phyloP scores from a whole-genome alignment of 2,329 filamentous ascomycete species.

The Monosporascus sp. region DNA sequence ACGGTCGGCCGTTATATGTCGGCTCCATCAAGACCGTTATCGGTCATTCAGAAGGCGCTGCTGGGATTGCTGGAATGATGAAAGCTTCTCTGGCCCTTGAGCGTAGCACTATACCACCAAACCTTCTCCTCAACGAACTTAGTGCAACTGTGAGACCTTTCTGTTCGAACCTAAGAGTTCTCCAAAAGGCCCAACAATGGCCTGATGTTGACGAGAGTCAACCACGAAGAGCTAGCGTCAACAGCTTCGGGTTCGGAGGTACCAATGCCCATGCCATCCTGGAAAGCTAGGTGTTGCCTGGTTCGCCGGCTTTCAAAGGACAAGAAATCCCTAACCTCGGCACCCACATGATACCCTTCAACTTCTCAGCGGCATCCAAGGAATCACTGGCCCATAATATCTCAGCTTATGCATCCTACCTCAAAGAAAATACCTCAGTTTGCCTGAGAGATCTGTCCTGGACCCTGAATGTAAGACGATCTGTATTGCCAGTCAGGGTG shows the following conservation, averaged over 20 bases:
- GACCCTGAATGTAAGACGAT: background rate
- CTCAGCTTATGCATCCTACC: background rate
- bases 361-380: constrained; percentile 13
- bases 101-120: constrained; percentile 21
- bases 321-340: background rate
- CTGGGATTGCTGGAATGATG: constrained; percentile 23
- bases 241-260: constrained; percentile 22
- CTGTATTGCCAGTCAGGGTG: background rate
- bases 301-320: too few species aligned
- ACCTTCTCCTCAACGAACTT: constrained; percentile 23
- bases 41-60: too few species aligned
- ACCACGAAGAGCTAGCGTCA: constrained; percentile 12
- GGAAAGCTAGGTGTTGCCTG: constrained; percentile 6
- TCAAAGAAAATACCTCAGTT: background rate
- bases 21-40: constrained; percentile 18
- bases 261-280: constrained; percentile 21
- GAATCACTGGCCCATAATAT: constrained; percentile 6
- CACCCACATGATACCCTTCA: constrained; percentile 6
- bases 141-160: constrained; percentile 24
- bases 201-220: constrained; percentile 2
- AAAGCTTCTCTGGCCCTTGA: constrained; percentile 17
- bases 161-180: constrained; percentile 13
- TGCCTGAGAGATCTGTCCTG: background rate
- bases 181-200: constrained; percentile 9
- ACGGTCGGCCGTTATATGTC: background rate